Evolutionary conservation across 129 eudicot genomes (phyloP).

Genomic region (Flaveria brownii): DNA sequence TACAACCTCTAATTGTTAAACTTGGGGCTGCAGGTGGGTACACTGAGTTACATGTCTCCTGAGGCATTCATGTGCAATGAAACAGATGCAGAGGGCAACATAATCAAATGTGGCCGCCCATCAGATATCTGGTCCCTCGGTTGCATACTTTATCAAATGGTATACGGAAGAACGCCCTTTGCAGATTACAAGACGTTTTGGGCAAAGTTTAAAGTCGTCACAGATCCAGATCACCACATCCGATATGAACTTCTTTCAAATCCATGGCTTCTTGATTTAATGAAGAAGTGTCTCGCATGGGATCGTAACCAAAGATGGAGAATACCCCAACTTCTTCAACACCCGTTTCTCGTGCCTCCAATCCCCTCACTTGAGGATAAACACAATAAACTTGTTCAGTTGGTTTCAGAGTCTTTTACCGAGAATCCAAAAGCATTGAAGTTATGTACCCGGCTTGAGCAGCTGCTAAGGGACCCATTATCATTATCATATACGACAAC

Average conservation of each 20-base stretch:
- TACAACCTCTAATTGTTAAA: not conserved
- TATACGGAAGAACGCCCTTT: constrained; percentile 95
- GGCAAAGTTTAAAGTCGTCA: constrained; percentile 90
- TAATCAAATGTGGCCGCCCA: constrained; percentile 87
- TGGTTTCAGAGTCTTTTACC: constrained; percentile 55
- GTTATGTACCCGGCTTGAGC: constrained; percentile 54
- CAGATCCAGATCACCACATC: constrained; percentile 80
- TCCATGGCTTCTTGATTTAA: constrained; percentile 85
- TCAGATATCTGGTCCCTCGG: constrained; percentile 99
- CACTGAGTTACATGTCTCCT: constrained; percentile 98
- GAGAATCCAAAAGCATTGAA: constrained; percentile 39
- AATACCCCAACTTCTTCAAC: constrained; percentile 83
- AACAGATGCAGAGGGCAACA: constrained; percentile 75
- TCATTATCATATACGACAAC: constrained; percentile 29
- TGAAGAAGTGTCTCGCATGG: constrained; percentile 92
- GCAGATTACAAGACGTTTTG: constrained; percentile 88
- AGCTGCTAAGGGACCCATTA: constrained; percentile 45
- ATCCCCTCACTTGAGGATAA: constrained; percentile 24
- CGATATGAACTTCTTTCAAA: constrained; percentile 67
- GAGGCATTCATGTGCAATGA: constrained; percentile 98
- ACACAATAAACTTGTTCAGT: constrained; percentile 43
- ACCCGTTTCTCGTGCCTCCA: constrained; percentile 91
- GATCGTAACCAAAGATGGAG: constrained; percentile 75
- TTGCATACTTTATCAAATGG: constrained; percentile 99
- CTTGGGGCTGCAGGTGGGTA: constrained; percentile 73